Base-by-base conservation (phyloP, 768 basidiomycete species). In the Heimioporus sp. region DNA sequence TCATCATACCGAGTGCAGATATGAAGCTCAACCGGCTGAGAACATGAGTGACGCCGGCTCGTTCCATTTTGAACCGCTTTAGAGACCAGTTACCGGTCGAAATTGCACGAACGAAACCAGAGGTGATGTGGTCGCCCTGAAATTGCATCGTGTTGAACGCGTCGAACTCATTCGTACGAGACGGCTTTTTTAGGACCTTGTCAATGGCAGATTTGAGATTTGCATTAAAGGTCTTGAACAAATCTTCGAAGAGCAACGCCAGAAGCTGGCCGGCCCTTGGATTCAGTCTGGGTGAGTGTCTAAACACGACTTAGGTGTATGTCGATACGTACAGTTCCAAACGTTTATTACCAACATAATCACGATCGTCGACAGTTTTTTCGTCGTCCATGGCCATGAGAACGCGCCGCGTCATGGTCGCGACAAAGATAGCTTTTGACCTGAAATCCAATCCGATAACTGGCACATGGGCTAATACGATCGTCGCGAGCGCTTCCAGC, bases 1-100 rank as follows among this genome's bases (percentile, higher is more conserved):
- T 99, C 97, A 99, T 99, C 97, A 98, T 99, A 15, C 97, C 97
- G 15, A 99, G 78, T 1, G 97, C 97, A 50, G 92, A 90, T 68
- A 99, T 97, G 77, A 96, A 99, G 65, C 88, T 91, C 46, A 99
- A 75, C 38, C 97, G 86, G 63, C 90, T 93, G 21, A 99, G 82
- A 57, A 99, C 97, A 66, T 99, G 97, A 0, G 97, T 99, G 42
- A 99, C 93, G 31, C 97, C 97, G 0, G 97, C 97, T 32, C 97
- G 85, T 66, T 98, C 96, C 90, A 98, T 98, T 76, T 95, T 96
- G 81, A 99, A 98, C 46, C 97, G 90, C 70, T 98, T 98, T 45
- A 99, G 76, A 10, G 92, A 93, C 97, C 97, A 99, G 65, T 99
- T 99, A 10, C 97, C 97, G 0, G 97, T 99, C 10, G 95, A 97